A percentile compares a stretch with the other conserved stretches of the same genome.
These are phyloP conservation scores for Colletotrichum scovillei DNA, from an alignment of 2,329 filamentous ascomycete genomes.

Conservation along the genomic window DNA sequence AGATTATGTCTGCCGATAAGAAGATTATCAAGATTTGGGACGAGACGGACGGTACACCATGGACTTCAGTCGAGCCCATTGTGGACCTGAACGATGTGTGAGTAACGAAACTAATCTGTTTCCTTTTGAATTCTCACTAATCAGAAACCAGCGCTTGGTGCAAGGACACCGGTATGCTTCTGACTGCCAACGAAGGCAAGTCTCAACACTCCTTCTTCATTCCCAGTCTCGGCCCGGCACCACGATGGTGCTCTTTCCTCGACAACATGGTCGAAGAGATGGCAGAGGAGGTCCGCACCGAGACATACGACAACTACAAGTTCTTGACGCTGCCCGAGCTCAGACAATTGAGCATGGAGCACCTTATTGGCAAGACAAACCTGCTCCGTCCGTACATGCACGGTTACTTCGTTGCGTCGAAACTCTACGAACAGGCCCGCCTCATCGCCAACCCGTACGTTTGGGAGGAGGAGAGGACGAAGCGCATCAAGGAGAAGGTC, in stretches of 20 bases:
- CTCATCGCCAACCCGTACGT: constrained; percentile 94
- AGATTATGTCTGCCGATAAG: constrained; percentile 92
- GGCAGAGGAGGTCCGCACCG: constrained; percentile 82
- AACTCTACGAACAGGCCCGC: constrained; percentile 93
- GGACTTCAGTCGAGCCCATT: constrained; percentile 94
- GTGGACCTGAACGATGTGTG: constrained; percentile 92
- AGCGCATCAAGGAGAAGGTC: constrained; percentile 93
- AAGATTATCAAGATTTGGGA: constrained; percentile 98
- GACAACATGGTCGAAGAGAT: constrained; percentile 99
- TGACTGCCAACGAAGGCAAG: constrained; percentile 96
- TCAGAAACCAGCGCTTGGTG: constrained; percentile 74
- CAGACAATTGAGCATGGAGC: constrained; percentile 84
- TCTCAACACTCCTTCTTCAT: constrained; percentile 97
- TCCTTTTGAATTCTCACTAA: not conserved
- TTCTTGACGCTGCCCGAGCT: constrained; percentile 93
- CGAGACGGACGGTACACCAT: constrained; percentile 81
- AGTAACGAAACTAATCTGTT: not conserved
- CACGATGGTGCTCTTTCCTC: constrained; percentile 95
- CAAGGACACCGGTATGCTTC: constrained; percentile 90
- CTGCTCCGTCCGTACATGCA: constrained; percentile 97
- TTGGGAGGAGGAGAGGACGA: constrained; percentile 91
- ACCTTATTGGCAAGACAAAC: constrained; percentile 90
- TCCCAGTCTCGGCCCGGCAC: constrained; percentile 90
- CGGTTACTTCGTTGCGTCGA: constrained; percentile 96
- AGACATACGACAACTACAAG: constrained; percentile 99